Evolutionary conservation across 129 eudicot species (phyloP).

Genomic region (Escallonia rubra): DNA sequence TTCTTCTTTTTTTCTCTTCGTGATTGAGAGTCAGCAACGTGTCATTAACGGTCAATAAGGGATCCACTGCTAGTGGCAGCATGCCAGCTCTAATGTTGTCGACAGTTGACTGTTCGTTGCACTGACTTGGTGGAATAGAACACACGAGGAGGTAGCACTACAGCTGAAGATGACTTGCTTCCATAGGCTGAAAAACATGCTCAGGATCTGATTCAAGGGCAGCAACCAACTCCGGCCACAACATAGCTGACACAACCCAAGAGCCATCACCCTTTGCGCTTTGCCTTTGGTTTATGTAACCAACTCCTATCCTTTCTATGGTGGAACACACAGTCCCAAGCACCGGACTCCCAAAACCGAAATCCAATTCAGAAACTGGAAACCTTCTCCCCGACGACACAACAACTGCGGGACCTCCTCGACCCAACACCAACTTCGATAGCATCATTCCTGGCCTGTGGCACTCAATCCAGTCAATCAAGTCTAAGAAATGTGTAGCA

Average conservation of each 20-base stretch:
- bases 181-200: constrained; percentile 20
- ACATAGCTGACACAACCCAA: constrained; percentile 23
- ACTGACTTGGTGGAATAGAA: neutral
- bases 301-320: constrained; percentile 26
- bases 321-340: constrained; percentile 26
- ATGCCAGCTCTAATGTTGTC: no score
- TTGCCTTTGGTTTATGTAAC: constrained; percentile 24
- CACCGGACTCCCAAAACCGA: constrained; percentile 27
- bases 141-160: neutral
- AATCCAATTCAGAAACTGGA: constrained; percentile 24
- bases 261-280: constrained; percentile 19
- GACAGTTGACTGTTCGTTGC: no score
- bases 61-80: no score
- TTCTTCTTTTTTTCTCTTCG: no score
- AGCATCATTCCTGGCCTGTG: constrained; percentile 26
- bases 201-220: constrained; percentile 21
- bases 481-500: constrained; percentile 15
- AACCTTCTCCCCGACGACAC: constrained; percentile 25
- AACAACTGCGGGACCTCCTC: constrained; percentile 19
- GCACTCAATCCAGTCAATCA: constrained; percentile 29
- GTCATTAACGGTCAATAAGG: no score
- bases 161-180: constrained; percentile 4
- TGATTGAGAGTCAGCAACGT: no score
- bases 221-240: constrained; percentile 23
- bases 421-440: constrained; percentile 20